These are phyloP conservation scores for Pachysandra terminalis DNA, from an alignment of 164 flowering plant genomes.

Conservation along the genomic window DNA sequence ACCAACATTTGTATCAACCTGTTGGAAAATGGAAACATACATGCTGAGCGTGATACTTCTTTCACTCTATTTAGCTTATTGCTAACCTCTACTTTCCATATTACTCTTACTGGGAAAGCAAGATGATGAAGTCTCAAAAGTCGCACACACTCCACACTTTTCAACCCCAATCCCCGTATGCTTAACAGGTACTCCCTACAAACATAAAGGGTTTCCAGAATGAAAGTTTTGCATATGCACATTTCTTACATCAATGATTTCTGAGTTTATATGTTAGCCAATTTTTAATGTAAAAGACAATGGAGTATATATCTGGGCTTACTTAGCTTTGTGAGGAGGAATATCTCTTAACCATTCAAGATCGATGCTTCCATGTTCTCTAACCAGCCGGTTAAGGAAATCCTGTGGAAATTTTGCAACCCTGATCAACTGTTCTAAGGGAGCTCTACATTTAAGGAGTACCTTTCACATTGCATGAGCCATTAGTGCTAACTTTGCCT, in stretches of 20 bases:
- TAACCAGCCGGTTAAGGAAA: conserved; percentile 72
- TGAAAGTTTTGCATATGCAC: not conserved
- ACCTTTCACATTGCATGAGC: not conserved
- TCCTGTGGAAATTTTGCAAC: conserved; percentile 49
- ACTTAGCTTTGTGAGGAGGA: conserved; percentile 97
- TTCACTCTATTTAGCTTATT: not conserved
- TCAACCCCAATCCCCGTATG: conserved; percentile 82
- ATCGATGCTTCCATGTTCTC: conserved; percentile 86
- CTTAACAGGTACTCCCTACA: conserved; percentile 84
- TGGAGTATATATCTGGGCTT: conserved; percentile 24
- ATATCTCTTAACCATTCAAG: conserved; percentile 97
- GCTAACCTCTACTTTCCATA: not conserved
- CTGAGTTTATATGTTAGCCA: not conserved
- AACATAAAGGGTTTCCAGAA: not conserved
- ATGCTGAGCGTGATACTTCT: not conserved
- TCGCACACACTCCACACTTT: conserved; percentile 96
- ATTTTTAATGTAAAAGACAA: not conserved
- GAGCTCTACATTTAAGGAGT: not conserved
- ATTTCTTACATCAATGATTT: not conserved
- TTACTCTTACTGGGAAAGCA: conserved; percentile 92
- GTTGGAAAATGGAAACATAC: conserved; percentile 1
- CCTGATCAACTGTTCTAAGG: conserved; percentile 7
- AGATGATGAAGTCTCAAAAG: conserved; percentile 93
- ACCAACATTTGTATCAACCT: conserved; percentile 96
- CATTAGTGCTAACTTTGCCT: not conserved